Percentiles rank a stretch among this genome's conserved stretches.
Evolutionary conservation across 2,329 filamentous ascomycete species (phyloP).

Genomic region (Teratosphaeria gauchensis): DNA sequence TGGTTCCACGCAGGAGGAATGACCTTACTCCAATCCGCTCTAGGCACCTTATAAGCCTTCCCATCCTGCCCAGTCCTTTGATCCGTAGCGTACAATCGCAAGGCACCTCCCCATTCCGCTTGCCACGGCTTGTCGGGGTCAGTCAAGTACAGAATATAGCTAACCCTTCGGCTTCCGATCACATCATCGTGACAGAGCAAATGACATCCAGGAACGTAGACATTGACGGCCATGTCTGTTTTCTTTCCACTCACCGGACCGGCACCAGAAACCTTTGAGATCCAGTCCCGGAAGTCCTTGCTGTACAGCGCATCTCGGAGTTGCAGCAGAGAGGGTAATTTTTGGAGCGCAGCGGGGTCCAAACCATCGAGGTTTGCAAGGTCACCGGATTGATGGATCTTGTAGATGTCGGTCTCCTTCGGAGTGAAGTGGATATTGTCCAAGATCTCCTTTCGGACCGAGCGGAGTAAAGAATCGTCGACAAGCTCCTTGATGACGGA

Average conservation of each 20-base stretch:
- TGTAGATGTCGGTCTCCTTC: constrained; percentile 99
- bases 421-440: constrained; percentile 90
- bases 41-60: constrained; percentile 67
- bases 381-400: constrained; percentile 97
- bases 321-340: constrained; percentile 77
- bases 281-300: constrained; percentile 74
- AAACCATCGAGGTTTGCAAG: constrained; percentile 93
- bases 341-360: constrained; percentile 72
- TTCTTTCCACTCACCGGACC: constrained; percentile 84
- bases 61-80: constrained; percentile 54
- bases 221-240: constrained; percentile 98
- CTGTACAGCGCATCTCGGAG: constrained; percentile 96
- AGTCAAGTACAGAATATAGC: constrained; percentile 93
- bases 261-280: constrained; percentile 75
- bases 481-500: constrained; percentile 78
- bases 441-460: constrained; percentile 80
- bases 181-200: constrained; percentile 97
- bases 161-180: constrained; percentile 90
- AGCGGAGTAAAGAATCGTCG: constrained; percentile 69
- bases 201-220: constrained; percentile 94
- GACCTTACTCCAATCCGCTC: constrained; percentile 65
- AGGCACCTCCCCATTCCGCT: constrained; percentile 81
- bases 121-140: constrained; percentile 89
- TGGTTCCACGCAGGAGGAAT: constrained; percentile 97
- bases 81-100: constrained; percentile 72